Evolutionary conservation across 2,329 filamentous ascomycete species (phyloP).

Genomic region (Scedosporium minutisporum): DNA sequence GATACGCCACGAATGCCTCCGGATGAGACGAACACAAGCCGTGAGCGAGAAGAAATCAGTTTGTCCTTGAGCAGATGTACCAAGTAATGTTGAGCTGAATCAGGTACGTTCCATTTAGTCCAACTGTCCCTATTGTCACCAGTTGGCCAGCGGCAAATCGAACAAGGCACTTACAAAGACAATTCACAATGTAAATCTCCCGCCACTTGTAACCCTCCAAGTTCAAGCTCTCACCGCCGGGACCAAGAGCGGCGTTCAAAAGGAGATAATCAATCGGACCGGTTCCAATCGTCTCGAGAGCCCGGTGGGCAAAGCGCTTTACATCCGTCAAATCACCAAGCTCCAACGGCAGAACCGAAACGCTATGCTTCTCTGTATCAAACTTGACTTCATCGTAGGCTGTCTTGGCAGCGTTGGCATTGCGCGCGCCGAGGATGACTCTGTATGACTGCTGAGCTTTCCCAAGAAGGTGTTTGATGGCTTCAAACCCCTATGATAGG

Average conservation of each 20-base stretch:
- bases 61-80: slow-evolving; percentile 38
- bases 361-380: slow-evolving; percentile 26
- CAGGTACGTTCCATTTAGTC: not conserved
- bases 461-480: slow-evolving; percentile 39
- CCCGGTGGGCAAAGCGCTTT: slow-evolving; percentile 34
- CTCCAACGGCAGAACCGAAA: slow-evolving; percentile 39
- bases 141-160: too few species aligned
- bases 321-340: slow-evolving; percentile 33
- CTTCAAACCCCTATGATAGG: slow-evolving; percentile 36
- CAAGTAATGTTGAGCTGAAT: slow-evolving; percentile 42
- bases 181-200: slow-evolving; percentile 40
- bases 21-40: slow-evolving; percentile 41
- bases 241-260: slow-evolving; percentile 37
- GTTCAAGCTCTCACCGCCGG: slow-evolving; percentile 23
- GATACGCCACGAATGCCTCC: slow-evolving; percentile 33
- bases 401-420: slow-evolving; percentile 27
- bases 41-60: slow-evolving; percentile 32
- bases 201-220: slow-evolving; percentile 38
- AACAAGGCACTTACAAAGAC: slow-evolving; percentile 30
- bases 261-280: slow-evolving; percentile 37
- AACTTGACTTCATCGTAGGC: slow-evolving; percentile 32
- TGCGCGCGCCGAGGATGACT: slow-evolving; percentile 40
- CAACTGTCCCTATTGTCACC: not conserved
- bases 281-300: slow-evolving; percentile 29
- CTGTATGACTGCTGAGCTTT: slow-evolving; percentile 32